Evolutionary conservation across 306 rosid genomes (phyloP).

Genomic region (Cucurbita moschata): DNA sequence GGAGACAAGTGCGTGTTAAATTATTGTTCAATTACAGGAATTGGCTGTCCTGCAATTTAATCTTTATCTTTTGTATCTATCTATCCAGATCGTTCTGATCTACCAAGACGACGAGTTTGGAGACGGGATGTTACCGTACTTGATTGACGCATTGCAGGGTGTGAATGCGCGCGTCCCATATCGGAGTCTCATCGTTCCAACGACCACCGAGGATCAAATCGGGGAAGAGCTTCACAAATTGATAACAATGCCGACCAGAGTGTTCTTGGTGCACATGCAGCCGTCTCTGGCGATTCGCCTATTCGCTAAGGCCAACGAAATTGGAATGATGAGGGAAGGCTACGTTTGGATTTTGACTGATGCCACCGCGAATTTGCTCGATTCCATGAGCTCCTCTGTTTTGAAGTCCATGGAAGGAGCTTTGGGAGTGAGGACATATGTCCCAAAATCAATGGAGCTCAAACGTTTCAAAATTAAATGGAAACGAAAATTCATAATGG

Average conservation of each 20-base stretch:
- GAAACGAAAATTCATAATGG: too few species aligned
- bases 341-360: slow-evolving; percentile 44
- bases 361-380: slow-evolving; percentile 13
- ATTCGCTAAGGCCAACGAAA: slow-evolving; percentile 23
- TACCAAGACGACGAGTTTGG: slow-evolving; percentile 30
- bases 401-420: slow-evolving; percentile 40
- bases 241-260: slow-evolving; percentile 30
- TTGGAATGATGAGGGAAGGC: slow-evolving; percentile 38
- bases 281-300: slow-evolving; percentile 16
- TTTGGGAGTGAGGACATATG: slow-evolving; percentile 27
- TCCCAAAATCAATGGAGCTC: neutral
- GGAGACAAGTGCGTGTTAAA: slow-evolving; percentile 8
- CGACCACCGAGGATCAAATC: slow-evolving; percentile 21
- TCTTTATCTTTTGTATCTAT: too few species aligned
- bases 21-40: too few species aligned
- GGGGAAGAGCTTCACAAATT: slow-evolving; percentile 24
- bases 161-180: slow-evolving; percentile 18
- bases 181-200: slow-evolving; percentile 16
- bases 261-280: slow-evolving; percentile 45
- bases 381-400: slow-evolving; percentile 3
- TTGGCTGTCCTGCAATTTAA: too few species aligned
- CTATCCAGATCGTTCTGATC: slow-evolving; percentile 23
- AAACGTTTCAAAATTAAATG: too few species aligned
- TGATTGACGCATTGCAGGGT: slow-evolving; percentile 25
- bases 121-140: slow-evolving; percentile 24